These are phyloP conservation scores for Exophiala sp. DNA, from an alignment of 2,329 filamentous ascomycete species.

Conservation along the genomic window DNA sequence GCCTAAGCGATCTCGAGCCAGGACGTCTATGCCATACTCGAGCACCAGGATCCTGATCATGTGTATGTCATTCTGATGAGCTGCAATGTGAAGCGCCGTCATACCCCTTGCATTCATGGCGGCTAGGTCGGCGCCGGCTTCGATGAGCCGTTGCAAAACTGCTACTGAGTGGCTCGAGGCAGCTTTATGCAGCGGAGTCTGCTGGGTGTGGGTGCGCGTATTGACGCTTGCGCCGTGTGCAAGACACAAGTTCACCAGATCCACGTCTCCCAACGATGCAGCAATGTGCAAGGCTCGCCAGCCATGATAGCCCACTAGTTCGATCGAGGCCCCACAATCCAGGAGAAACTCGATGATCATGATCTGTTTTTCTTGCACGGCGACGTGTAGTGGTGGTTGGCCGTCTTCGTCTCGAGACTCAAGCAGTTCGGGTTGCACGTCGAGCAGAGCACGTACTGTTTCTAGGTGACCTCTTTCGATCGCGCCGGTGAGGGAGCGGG, in stretches of 20 bases:
- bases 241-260: conserved; percentile 23
- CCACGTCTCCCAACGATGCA: conserved; percentile 24
- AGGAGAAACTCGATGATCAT: conserved; percentile 23
- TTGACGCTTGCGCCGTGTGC: conserved; percentile 15
- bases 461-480: conserved; percentile 23
- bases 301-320: conserved; percentile 23
- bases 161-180: conserved; percentile 18
- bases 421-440: conserved; percentile 7
- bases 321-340: conserved; percentile 23
- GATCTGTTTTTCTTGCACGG: conserved; percentile 16
- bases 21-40: conserved; percentile 34
- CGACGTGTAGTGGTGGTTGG: conserved; percentile 24
- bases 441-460: conserved; percentile 9
- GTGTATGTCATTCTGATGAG: conserved; percentile 37
- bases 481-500: conserved; percentile 14
- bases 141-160: conserved; percentile 33
- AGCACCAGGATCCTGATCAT: conserved; percentile 37
- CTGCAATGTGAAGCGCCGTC: conserved; percentile 42
- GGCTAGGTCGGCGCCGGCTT: conserved; percentile 37
- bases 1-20: conserved; percentile 26
- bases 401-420: conserved; percentile 22
- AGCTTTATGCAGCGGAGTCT: conserved; percentile 27
- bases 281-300: conserved; percentile 27
- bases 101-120: conserved; percentile 34
- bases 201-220: conserved; percentile 18